A percentile compares a stretch with the other conserved stretches of the same genome.
These are phyloP conservation scores for Tricharina praecox DNA, from an alignment of 495 filamentous ascomycete genomes.

Conservation along the genomic window DNA sequence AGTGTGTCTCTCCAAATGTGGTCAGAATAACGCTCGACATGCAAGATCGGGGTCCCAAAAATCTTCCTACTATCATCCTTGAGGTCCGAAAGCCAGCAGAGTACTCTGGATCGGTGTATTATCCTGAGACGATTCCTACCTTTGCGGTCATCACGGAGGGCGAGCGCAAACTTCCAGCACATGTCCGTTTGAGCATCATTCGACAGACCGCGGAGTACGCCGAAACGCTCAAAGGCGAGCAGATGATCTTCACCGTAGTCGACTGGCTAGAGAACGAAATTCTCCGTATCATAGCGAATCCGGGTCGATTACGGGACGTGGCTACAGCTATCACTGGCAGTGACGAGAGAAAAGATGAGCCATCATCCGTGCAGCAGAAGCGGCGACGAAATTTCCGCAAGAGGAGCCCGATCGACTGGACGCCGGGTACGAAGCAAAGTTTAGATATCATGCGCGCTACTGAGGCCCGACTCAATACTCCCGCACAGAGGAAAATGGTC, in stretches of 20 bases:
- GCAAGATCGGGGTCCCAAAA: neutral
- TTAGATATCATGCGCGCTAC: slow-evolving; percentile 28
- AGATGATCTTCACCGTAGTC: slow-evolving; percentile 74
- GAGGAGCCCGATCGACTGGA: slow-evolving; percentile 27
- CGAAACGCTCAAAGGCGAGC: slow-evolving; percentile 53
- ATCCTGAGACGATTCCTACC: slow-evolving; percentile 54
- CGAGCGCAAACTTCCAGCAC: slow-evolving; percentile 48
- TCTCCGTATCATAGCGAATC: slow-evolving; percentile 56
- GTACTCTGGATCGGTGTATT: slow-evolving; percentile 33
- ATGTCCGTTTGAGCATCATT: slow-evolving; percentile 80
- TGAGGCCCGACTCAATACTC: slow-evolving; percentile 30
- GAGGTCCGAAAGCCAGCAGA: slow-evolving; percentile 11
- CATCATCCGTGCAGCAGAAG: neutral
- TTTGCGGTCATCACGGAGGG: slow-evolving; percentile 45
- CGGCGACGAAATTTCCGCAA: slow-evolving; percentile 1
- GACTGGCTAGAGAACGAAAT: slow-evolving; percentile 80
- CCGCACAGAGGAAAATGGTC: slow-evolving; percentile 54
- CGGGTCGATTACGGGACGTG: slow-evolving; percentile 68
- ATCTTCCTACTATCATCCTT: slow-evolving; percentile 14
- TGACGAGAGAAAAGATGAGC: slow-evolving; percentile 31
- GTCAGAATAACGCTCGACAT: slow-evolving; percentile 10
- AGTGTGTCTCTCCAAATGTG: slow-evolving; percentile 3
- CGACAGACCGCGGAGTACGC: slow-evolving; percentile 58
- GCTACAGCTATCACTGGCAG: slow-evolving; percentile 45
- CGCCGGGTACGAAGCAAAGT: slow-evolving; percentile 27